Evolutionary conservation across 345 rosid species (phyloP), one percentile per base, ranked within the genome.

Genomic region (Hevea brasiliensis): DNA sequence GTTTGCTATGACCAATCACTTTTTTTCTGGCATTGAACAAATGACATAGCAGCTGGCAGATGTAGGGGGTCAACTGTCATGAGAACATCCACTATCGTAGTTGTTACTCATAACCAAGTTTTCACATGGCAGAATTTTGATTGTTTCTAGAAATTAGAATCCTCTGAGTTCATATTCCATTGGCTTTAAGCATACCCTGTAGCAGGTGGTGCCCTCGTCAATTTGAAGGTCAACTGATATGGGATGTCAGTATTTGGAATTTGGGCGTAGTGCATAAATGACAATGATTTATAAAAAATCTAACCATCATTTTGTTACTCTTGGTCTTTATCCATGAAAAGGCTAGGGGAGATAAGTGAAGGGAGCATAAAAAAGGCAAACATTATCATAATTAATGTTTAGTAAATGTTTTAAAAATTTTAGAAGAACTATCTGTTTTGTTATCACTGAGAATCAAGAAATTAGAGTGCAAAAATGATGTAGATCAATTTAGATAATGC

Each of bases 381-480:
- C 12, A 40, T 60, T 63, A 35, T 63, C 67, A 41, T 40, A 18
- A 4, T 44, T 44, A 44, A 44, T 44, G 11, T 44, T 2, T 44
- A 2, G 47, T 7, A 7, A 7, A 44, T 7, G 9, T 7, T 7
- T 44, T 44, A 7, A 44, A 44, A 44, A 44, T 7, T 44, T 44
- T 20, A 1, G 15, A 27, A 29, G 59, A 51, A 64, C 15, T 9
- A 21, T 41, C 12, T 57, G 13, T 57, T 20, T 21, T 64, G 20
- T 24, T 64, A 2, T 23, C 42, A 24, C n/a, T 44, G 24, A 66
- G 48, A 29, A 66, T 41, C 23, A 47, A 66, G 70, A 66, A 66
- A 47, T 17, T 7, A 17, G 32, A 29, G 13, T 67, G 3, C 0
- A 29, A 66, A 23, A 12, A 24, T 65, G 69, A 3, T 24, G 68